phyloP scores from a whole-genome alignment of 1,139 yeast genomes.

The Yamadazyma trypodendri region DNA sequence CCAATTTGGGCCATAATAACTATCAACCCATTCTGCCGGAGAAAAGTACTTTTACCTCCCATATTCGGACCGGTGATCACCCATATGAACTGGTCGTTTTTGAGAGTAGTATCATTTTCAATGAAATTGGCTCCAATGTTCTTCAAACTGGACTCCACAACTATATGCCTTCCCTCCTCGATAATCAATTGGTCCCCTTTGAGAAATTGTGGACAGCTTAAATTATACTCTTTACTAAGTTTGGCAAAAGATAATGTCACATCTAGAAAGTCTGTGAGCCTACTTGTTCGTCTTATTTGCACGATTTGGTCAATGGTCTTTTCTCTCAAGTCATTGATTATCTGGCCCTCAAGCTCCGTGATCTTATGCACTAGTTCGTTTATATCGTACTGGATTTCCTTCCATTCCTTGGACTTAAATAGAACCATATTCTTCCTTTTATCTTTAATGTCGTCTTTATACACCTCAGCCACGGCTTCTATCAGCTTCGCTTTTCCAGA shows the following conservation, averaged over 20 bases:
- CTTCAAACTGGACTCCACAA: slow-evolving; percentile 77
- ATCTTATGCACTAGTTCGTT: slow-evolving; percentile 27
- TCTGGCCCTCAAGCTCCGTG: slow-evolving; percentile 40
- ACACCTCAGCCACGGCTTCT: slow-evolving; percentile 15
- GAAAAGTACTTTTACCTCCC: slow-evolving; percentile 95
- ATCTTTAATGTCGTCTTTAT: slow-evolving; percentile 25
- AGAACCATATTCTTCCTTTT: slow-evolving; percentile 29
- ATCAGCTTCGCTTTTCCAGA: slow-evolving; percentile 33
- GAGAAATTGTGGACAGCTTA: slow-evolving; percentile 67
- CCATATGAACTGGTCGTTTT: slow-evolving; percentile 43
- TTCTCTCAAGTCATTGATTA: slow-evolving; percentile 42
- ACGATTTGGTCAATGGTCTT: slow-evolving; percentile 37
- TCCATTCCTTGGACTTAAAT: slow-evolving; percentile 35
- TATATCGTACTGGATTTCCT: slow-evolving; percentile 25
- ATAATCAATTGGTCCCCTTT: slow-evolving; percentile 45
- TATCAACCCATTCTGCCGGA: slow-evolving; percentile 84
- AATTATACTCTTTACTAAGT: slow-evolving; percentile 61
- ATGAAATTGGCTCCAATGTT: slow-evolving; percentile 53
- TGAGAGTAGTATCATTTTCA: slow-evolving; percentile 53
- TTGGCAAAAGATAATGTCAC: slow-evolving; percentile 70
- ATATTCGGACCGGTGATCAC: slow-evolving; percentile 93
- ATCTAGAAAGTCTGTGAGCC: slow-evolving; percentile 66
- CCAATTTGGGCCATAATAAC: slow-evolving; percentile 89
- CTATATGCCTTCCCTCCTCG: slow-evolving; percentile 74
- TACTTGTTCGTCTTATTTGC: slow-evolving; percentile 45